Evolutionary conservation across 2,329 filamentous ascomycete genomes (phyloP).

Genomic region (Aphanoascus verrucosus): DNA sequence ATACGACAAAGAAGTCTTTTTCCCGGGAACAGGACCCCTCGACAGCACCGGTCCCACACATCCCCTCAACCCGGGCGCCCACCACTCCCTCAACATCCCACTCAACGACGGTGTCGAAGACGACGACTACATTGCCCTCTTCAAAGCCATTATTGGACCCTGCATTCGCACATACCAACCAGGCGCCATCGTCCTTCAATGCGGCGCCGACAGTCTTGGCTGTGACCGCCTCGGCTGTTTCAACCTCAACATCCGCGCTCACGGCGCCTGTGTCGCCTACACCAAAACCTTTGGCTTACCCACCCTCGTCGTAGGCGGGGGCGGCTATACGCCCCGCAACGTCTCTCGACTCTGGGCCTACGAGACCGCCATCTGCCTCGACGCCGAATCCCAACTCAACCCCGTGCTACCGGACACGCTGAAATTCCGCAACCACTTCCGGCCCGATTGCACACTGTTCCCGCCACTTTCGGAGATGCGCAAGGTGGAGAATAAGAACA

Average conservation of each 20-base stretch:
- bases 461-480: conserved; percentile 67
- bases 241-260: conserved; percentile 90
- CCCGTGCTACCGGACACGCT: conserved; percentile 67
- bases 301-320: conserved; percentile 82
- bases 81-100: conserved; percentile 83
- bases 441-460: conserved; percentile 76
- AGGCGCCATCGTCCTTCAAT: conserved; percentile 84
- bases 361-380: conserved; percentile 84
- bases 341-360: conserved; percentile 95
- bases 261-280: conserved; percentile 81
- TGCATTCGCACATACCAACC: conserved; percentile 79
- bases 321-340: conserved; percentile 92
- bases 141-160: conserved; percentile 66
- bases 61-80: conserved; percentile 74
- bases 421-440: conserved; percentile 80
- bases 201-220: conserved; percentile 86
- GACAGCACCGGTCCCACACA: conserved; percentile 75
- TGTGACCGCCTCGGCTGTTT: conserved; percentile 90
- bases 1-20: conserved; percentile 75
- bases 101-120: conserved; percentile 86
- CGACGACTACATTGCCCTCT: conserved; percentile 75
- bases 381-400: conserved; percentile 58
- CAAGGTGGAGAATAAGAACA: conserved; percentile 65
- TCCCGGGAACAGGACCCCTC: conserved; percentile 80
- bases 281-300: conserved; percentile 73